Base-by-base conservation (phyloP, 805 yeast species). In the Suhomyces kilbournensis region DNA sequence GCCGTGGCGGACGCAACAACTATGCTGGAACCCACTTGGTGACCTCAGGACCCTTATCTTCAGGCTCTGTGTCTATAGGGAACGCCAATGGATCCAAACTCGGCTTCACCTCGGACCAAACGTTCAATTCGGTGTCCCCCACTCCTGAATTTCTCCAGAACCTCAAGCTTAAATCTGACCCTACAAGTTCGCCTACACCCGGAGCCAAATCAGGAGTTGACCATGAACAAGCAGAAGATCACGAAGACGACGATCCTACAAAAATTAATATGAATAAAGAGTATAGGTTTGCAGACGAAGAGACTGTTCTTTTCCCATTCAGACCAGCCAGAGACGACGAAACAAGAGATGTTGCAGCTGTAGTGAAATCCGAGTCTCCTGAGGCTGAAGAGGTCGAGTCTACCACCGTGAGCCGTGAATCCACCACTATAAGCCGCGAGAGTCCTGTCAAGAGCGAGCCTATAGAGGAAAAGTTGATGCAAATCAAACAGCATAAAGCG, bases 21-120 rank as follows among this genome's bases (percentile, higher is more conserved):
- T 69, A 74, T 64, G 72, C 74, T 40, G 78, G 78, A 19, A 86
- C 92, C 0, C 87, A 83, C 59, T 71, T 87, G 35, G 85, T 88
- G 6, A 78, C 87, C 2, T 74, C 88, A 1, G 96, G 96, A 15
- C 90, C 93, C 0, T 71, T 88, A 51, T 82, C 92, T 6, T 77
- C 85, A 35, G 91, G 90, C 10, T 74, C 80, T 0, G 83, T 80
- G 3, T 69, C 81, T 1, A 59, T 79, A 55, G 78, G 78, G 3
- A 67, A 64, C 44, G 57, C 59, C 2, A 57, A 56, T 47, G 65
- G 64, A 6, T 44, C 66, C 25, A 69, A 67, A 47, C 53, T 59
- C 19, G 69, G 67, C 14, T 57, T 65, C 19, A 64, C 73, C 6
- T 50, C 50, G 26, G 76, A 67, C 50, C 57, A 57, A 65, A 68